A percentile compares a stretch with the other conserved stretches of the same genome.
phyloP scores from a whole-genome alignment of 2,329 filamentous ascomycete species.

The Colletotrichum karsti region DNA sequence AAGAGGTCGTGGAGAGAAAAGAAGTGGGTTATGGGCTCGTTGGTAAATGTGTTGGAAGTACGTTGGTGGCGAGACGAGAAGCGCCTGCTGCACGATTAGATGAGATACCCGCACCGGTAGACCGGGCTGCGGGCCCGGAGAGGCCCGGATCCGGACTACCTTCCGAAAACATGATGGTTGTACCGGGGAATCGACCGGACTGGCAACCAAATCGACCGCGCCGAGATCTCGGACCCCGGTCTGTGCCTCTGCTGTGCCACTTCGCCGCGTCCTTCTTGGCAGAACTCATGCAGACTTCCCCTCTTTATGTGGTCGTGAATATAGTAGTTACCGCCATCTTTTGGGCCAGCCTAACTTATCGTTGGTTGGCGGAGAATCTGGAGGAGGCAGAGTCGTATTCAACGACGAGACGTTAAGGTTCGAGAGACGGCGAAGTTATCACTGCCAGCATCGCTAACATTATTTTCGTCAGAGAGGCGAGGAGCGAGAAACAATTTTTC shows the following conservation, averaged over 20 bases:
- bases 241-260: neutral
- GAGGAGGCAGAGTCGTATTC: too few species aligned
- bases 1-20: neutral
- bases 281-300: neutral
- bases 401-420: too few species aligned
- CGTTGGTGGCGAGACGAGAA: neutral
- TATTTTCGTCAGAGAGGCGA: too few species aligned
- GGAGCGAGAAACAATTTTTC: too few species aligned
- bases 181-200: neutral
- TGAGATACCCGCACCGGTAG: neutral
- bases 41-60: neutral
- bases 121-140: neutral
- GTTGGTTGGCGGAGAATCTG: too few species aligned
- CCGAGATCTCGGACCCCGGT: neutral
- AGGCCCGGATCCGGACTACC: neutral
- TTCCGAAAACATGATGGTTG: neutral
- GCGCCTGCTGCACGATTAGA: neutral
- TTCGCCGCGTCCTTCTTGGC: slow-evolving; percentile 7
- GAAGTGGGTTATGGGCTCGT: neutral
- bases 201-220: neutral
- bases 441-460: too few species aligned
- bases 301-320: neutral
- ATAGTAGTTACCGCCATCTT: too few species aligned
- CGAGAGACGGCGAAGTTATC: too few species aligned
- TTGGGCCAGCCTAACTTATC: too few species aligned